These are phyloP conservation scores for Ilex paraguariensis DNA, from an alignment of 305 asterid genomes.

Conservation along the genomic window DNA sequence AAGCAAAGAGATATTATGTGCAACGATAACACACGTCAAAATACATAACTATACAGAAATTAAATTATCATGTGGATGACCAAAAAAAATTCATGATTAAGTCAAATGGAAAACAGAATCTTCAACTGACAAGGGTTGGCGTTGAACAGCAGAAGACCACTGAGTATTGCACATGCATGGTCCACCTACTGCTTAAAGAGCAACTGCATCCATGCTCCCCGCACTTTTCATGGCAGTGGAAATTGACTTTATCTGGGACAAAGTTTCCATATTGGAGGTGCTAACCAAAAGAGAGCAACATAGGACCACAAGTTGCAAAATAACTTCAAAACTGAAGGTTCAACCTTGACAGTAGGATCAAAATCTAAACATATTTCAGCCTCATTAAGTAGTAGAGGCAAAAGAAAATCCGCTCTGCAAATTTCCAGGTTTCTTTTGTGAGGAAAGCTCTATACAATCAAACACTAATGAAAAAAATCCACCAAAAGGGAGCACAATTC, in stretches of 20 bases:
- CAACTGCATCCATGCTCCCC: slow-evolving; percentile 66
- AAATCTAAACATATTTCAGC: slow-evolving; percentile 99
- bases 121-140: slow-evolving; percentile 87
- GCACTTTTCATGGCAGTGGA: slow-evolving; percentile 77
- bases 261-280: slow-evolving; percentile 84
- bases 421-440: slow-evolving; percentile 25
- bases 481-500: neutral
- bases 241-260: slow-evolving; percentile 48
- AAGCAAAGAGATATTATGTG: too few relatives aligned
- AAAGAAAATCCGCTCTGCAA: slow-evolving; percentile 97
- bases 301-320: slow-evolving; percentile 98
- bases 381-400: slow-evolving; percentile 97
- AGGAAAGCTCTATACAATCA: slow-evolving; percentile 15
- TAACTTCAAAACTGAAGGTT: slow-evolving; percentile 93
- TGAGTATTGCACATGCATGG: slow-evolving; percentile 89
- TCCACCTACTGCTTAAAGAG: slow-evolving; percentile 93
- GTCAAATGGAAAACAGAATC: too few relatives aligned
- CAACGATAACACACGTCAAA: too few relatives aligned
- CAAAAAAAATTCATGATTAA: too few relatives aligned
- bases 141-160: slow-evolving; percentile 96
- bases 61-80: too few relatives aligned
- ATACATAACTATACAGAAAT: too few relatives aligned
- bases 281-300: slow-evolving; percentile 96
- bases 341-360: slow-evolving; percentile 78
- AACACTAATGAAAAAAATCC: neutral